A percentile compares a stretch with the other conserved stretches of the same genome.
These are phyloP conservation scores for Ophryocystis elektroscirrha DNA, from an alignment of 169 alveolate species.

Conservation along the genomic window DNA sequence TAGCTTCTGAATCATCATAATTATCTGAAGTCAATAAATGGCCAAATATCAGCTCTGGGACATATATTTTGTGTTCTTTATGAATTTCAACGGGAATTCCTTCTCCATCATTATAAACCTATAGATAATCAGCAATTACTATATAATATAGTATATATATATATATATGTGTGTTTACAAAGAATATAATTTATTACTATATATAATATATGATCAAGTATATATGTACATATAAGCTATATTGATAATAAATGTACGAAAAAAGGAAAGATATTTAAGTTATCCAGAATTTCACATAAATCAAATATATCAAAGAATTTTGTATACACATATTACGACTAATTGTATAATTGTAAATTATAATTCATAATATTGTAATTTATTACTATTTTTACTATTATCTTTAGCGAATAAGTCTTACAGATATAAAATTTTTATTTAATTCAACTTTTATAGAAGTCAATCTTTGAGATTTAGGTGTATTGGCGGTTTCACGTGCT, in stretches of 20 bases:
- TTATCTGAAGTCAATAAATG: constrained; percentile 88
- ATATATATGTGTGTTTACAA: constrained; percentile 15
- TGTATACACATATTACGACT: no score
- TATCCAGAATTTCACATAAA: no score
- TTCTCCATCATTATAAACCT: constrained; percentile 62
- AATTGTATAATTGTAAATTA: no score
- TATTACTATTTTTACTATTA: no score
- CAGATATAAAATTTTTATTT: no score
- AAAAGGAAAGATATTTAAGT: no score
- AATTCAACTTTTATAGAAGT: not conserved
- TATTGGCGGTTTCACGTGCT: constrained; percentile 43
- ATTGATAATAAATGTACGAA: not conserved
- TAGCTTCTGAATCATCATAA: constrained; percentile 87
- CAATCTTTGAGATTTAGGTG: constrained; percentile 2
- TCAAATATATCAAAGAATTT: no score
- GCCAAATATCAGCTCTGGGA: constrained; percentile 95
- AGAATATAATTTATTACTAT: not conserved
- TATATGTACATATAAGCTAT: not conserved
- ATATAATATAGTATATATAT: not conserved
- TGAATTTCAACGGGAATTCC: constrained; percentile 76
- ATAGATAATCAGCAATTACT: constrained; percentile 25
- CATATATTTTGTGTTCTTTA: constrained; percentile 80
- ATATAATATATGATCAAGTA: not conserved
- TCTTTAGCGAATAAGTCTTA: no score
- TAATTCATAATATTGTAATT: no score